A percentile compares a stretch with the other conserved stretches of the same genome.
These are phyloP conservation scores for Cytospora chrysosperma DNA, from an alignment of 2,329 filamentous ascomycete species.

Conservation along the genomic window DNA sequence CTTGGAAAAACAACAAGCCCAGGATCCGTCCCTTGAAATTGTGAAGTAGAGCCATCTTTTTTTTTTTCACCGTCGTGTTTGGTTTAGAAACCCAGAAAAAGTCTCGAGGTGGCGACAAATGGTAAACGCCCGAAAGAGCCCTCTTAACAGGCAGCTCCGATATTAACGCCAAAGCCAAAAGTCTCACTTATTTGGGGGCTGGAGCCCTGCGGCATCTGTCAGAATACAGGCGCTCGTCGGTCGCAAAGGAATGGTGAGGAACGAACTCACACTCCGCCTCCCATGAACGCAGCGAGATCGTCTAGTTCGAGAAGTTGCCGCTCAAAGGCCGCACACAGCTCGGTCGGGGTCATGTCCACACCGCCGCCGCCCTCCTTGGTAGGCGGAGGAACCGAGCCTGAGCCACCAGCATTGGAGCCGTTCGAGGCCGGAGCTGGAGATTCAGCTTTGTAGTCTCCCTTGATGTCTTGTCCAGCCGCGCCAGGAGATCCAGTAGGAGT, in stretches of 20 bases:
- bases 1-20: background rate
- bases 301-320: constrained; percentile 59
- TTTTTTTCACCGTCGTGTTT: background rate
- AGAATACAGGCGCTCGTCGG: constrained; percentile 16
- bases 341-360: constrained; percentile 57
- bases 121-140: background rate
- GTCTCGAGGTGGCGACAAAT: background rate
- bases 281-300: constrained; percentile 62
- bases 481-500: constrained; percentile 48
- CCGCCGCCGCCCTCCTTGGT: constrained; percentile 24
- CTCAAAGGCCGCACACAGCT: constrained; percentile 59
- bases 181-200: constrained; percentile 18
- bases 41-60: background rate
- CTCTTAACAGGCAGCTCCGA: background rate
- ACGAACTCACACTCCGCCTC: constrained; percentile 52
- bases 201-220: constrained; percentile 21
- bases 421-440: constrained; percentile 34
- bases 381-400: constrained; percentile 20
- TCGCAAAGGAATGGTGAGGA: constrained; percentile 12
- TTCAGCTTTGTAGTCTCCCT: constrained; percentile 32
- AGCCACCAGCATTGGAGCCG: constrained; percentile 28
- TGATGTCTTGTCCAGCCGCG: constrained; percentile 24
- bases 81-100: background rate
- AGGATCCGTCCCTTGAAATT: background rate
- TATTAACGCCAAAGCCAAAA: constrained; percentile 9